phyloP scores from a whole-genome alignment of 1,284 basidiomycete genomes.

The Microbotryum scabiosae region DNA sequence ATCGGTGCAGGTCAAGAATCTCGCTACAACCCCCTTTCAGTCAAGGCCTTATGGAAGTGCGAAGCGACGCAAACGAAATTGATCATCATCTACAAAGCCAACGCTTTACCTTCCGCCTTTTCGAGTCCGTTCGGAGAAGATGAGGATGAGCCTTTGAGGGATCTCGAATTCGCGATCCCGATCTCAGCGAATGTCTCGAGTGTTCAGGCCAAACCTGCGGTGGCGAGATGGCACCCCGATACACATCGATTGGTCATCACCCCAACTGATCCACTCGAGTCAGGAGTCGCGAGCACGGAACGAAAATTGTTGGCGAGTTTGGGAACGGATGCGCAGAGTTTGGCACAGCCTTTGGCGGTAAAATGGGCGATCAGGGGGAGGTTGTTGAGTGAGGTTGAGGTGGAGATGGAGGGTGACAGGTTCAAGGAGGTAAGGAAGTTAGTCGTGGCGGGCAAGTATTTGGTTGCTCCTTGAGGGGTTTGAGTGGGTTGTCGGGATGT shows the following conservation, averaged over 20 bases:
- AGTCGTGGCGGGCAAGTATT: constrained; percentile 41
- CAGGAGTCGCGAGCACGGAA: constrained; percentile 23
- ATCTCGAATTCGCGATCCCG: constrained; percentile 40
- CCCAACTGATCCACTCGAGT: constrained; percentile 33
- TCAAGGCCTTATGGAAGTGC: constrained; percentile 47
- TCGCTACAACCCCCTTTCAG: constrained; percentile 41
- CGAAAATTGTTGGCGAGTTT: constrained; percentile 47
- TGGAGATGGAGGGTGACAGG: constrained; percentile 39
- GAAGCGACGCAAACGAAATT: constrained; percentile 47
- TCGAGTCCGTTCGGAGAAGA: constrained; percentile 19
- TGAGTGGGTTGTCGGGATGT: too few relatives aligned
- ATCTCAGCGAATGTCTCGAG: constrained; percentile 41
- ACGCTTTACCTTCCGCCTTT: constrained; percentile 14
- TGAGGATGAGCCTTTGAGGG: constrained; percentile 26
- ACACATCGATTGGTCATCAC: constrained; percentile 43
- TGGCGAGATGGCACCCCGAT: constrained; percentile 40
- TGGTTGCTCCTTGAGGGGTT: constrained; percentile 31
- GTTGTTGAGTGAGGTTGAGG: constrained; percentile 40
- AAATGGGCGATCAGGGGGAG: constrained; percentile 42
- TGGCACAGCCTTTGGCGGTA: constrained; percentile 39
- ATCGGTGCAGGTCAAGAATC: constrained; percentile 38
- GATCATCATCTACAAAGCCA: constrained; percentile 44
- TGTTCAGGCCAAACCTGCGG: constrained; percentile 47
- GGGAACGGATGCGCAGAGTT: constrained; percentile 36
- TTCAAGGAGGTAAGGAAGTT: constrained; percentile 35